A percentile compares a stretch with the other conserved stretches of the same genome.
Evolutionary conservation across 768 basidiomycete species (phyloP).

Genomic region (Chlorophyllum brunneum): DNA sequence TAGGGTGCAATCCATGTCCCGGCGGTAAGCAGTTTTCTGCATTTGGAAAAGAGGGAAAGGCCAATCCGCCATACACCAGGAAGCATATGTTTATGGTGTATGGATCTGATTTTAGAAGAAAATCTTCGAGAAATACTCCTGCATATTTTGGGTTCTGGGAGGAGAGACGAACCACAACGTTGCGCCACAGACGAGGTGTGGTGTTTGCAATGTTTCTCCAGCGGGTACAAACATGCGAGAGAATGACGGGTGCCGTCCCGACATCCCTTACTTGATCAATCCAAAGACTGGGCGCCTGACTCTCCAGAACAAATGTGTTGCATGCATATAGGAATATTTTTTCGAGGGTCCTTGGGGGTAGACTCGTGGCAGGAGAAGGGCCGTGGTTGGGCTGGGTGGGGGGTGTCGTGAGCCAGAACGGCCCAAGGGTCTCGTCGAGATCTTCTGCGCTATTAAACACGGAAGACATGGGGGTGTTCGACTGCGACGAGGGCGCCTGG

Average conservation of each 20-base stretch:
- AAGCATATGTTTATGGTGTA: not conserved
- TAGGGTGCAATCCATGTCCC: too few relatives aligned
- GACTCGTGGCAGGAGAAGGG: not conserved
- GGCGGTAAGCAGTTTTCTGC: not conserved
- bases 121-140: not conserved
- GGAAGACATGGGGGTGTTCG: not conserved
- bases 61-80: not conserved
- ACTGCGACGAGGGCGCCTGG: too few relatives aligned
- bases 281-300: not conserved
- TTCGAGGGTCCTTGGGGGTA: not conserved
- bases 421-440: not conserved
- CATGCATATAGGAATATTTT: not conserved
- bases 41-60: not conserved
- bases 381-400: not conserved
- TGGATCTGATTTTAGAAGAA: not conserved
- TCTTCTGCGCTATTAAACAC: not conserved
- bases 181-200: not conserved
- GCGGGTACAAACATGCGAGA: not conserved
- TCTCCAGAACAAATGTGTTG: not conserved
- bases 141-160: not conserved
- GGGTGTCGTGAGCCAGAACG: not conserved
- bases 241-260: not conserved
- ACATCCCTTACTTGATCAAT: not conserved
- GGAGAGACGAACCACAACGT: not conserved
- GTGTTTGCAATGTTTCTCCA: constrained; percentile 1